Base-by-base conservation (phyloP, 352 stramenopile species). In the Thraustochytrium striatum region DNA sequence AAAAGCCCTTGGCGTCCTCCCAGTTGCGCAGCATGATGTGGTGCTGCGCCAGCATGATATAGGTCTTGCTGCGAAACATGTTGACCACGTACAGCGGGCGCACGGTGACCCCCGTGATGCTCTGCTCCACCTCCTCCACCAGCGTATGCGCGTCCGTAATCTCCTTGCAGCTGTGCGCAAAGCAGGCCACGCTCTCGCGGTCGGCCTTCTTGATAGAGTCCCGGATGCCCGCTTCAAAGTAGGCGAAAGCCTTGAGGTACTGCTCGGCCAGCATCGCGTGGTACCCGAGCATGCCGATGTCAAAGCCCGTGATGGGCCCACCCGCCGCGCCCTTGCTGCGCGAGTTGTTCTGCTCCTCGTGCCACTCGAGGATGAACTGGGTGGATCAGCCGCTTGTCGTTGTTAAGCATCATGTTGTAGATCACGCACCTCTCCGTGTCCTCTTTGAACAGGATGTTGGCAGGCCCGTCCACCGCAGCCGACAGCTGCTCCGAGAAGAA, bases 211-310 rank as follows among this genome's bases (percentile, higher is more conserved):
- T n/a, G n/a, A n/a, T n/a, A n/a, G n/a, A n/a, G n/a, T 70, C 59
- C 9, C 3, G n/a, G 19, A 75, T 75, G 32, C 65, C 65, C 1
- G 16, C 65, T 30, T 75, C 65, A 72, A 75, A 75, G 32, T 35
- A 50, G 19, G 65, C 25, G 50, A 75, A 75, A 8, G 65, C 65
- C 39, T 75, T 75, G 65, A 75, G 32, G 50, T 75, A 38, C 3
- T 75, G 41, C 50, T 61, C 52, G 16, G 65, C 32, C n/a, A 75
- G 65, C 65, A 75, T 75, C n/a, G 65, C 65, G 30, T 75, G 65
- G 25, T 75, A 61, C 13, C 32, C 65, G 9, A 75, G 41, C 3
- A 19, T 38, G 65, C 65, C 65, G 3, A 75, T 61, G 52, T 75
- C 65, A 21, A 19, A 44, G 0, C 65, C 44, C 2, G 39, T 62